Evolutionary conservation across 768 basidiomycete species (phyloP), one percentile per base, ranked within the genome.

Genomic region (Russula ochroleuca): DNA sequence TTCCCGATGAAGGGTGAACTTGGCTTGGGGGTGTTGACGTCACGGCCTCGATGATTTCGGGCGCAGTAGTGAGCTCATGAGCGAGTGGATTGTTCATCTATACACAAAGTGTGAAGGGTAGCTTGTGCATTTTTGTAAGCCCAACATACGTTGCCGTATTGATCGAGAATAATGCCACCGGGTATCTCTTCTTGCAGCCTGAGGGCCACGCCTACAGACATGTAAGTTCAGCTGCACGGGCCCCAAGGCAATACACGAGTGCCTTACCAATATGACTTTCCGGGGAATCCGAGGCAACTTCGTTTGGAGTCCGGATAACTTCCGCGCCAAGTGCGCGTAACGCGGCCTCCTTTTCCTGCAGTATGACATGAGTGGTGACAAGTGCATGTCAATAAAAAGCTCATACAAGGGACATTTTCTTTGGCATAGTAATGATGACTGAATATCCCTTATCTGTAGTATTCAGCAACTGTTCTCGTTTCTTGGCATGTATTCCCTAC

Each of bases 271-370:
- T 90, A 72, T 97, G 91, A 66, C 90, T 92, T 49, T 93, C 88
- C 15, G 90, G 88, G 2, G 93, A 86, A 71, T 97, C 89, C 85
- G 86, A 96, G 5, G 90, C 83, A 1, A 90, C 93, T 59, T 88
- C 88, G 13, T 85, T 93, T 5, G 96, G 96, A 5, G 97, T 98
- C 55, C 97, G 90, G 59, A 98, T 80, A 57, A 99, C 94, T 73
- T 94, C 89, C 2, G 97, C 97, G 4, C 97, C 96, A 11, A 98
- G 81, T 0, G 94, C 93, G 45, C 92, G 86, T 33, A 99, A 80
- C 25, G 92, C 83, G 1, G 92, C 92, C 76, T 94, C 94, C 75
- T 99, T 99, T 77, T 99, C 96, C 83, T 87, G 63, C 48, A 13
- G 9, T 19, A n/a, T 14, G 37, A 25, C 13, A 41, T 63, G 45